Evolutionary conservation across 306 rosid species (phyloP).

Genomic region (Ormosia semicastrata): DNA sequence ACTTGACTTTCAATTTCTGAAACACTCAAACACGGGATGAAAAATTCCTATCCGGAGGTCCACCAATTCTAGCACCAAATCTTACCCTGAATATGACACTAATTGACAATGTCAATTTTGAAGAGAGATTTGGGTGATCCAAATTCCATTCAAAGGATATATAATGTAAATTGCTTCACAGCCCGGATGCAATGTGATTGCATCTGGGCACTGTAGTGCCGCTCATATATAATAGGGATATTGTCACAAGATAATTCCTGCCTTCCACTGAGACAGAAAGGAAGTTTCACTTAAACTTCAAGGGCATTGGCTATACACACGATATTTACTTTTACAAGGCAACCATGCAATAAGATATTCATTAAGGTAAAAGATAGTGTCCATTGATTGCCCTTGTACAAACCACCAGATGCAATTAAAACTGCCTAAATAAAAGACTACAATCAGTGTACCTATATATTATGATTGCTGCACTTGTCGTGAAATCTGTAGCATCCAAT

Average conservation of each 20-base stretch:
- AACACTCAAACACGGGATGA: background rate
- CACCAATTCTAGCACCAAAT: background rate
- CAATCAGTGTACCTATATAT: conserved; percentile 45
- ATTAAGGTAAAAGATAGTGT: background rate
- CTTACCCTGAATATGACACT: background rate
- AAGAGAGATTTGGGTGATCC: background rate
- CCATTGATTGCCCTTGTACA: background rate
- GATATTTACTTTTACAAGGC: background rate
- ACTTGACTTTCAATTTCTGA: background rate
- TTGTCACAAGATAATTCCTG: background rate
- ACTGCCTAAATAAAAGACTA: background rate
- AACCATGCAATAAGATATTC: conserved; percentile 11
- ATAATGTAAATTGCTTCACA: background rate
- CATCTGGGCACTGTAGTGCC: background rate
- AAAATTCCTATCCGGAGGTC: background rate
- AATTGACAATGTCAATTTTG: background rate
- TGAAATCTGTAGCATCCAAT: conserved; percentile 86
- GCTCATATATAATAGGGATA: background rate
- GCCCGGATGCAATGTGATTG: background rate
- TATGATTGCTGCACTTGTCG: conserved; percentile 89
- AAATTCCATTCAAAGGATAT: background rate
- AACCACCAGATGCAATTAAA: background rate
- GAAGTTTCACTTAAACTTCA: background rate
- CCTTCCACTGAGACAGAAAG: background rate
- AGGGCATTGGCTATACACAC: background rate